Conservation (phyloP, 2,329 filamentous ascomycete species). For the Calonectria ilicicola region DNA sequence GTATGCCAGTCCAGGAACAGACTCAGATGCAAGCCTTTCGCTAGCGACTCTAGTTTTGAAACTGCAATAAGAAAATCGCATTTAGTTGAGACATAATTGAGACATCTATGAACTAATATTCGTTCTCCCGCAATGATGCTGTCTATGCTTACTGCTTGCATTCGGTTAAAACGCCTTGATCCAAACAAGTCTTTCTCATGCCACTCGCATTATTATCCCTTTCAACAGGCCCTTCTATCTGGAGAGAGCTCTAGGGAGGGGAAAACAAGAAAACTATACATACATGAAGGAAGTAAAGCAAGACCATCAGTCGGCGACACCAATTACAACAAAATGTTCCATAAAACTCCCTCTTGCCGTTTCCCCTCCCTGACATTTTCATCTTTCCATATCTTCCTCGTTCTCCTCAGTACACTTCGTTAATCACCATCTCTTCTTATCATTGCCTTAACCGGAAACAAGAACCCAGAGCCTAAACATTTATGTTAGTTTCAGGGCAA, state of each 20-base stretch:
- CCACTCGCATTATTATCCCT: slow-evolving; percentile 16
- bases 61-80: neutral
- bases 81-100: neutral
- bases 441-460: slow-evolving; percentile 48
- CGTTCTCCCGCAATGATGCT: neutral
- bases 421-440: slow-evolving; percentile 21
- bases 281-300: slow-evolving; percentile 36
- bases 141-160: neutral
- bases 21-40: no score
- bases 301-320: slow-evolving; percentile 33
- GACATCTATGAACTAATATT: neutral
- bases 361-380: slow-evolving; percentile 11
- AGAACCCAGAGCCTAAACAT: slow-evolving; percentile 52
- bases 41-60: neutral
- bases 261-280: slow-evolving; percentile 34
- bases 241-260: slow-evolving; percentile 24
- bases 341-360: slow-evolving; percentile 20
- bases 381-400: slow-evolving; percentile 16
- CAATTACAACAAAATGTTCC: slow-evolving; percentile 42
- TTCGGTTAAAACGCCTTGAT: neutral
- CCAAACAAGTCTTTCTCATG: neutral
- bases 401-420: slow-evolving; percentile 3
- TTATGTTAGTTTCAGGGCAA: slow-evolving; percentile 6
- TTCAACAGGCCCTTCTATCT: slow-evolving; percentile 20
- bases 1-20: no score